Base-by-base conservation (phyloP, 1,139 yeast genomes). In the Pichia sp. region DNA sequence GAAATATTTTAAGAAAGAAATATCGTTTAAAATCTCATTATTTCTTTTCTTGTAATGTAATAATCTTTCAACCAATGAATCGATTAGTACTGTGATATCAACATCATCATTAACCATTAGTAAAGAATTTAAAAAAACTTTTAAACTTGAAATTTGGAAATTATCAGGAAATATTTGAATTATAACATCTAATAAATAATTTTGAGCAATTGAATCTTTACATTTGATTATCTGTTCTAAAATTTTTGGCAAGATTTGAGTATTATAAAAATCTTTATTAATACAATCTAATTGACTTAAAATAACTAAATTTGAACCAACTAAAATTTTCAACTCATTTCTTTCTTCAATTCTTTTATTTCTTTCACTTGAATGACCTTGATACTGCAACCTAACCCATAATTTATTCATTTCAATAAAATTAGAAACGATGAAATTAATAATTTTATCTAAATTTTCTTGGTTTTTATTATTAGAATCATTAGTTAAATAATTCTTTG, bases 331-430 rank as follows among this genome's bases (percentile, higher is more conserved):
- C 59, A 93, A 76, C 68, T 95, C 97, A 62, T 84, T 84, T 19
- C 99, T 77, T 69, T 95, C 99, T 56, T 76, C 77, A 33, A 77
- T 80, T 51, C 98, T 76, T 65, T 84, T 79, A 48, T 77, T 83
- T 45, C 91, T 77, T 62, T 93, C 96, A 38, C 88, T 79, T 2
- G 95, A 81, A 59, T 90, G 96, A 1, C 99, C 99, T 67, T 90
- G 96, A 66, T 91, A 96, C 70, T 93, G 98, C 57, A 90, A 74
- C 51, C 99, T 77, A 1, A 95, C 98, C 99, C 99, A 93, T 48
- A 93, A 74, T 67, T 95, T 93, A 71, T 95, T 93, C 99, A 93
- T 93, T 67, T 93, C 99, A 56, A 91, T 84, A 67, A 93, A 95
- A 67, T 93, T 95, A 34, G 87, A 80, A 53, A 89, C 77, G 45